phyloP scores from a whole-genome alignment of 2,329 filamentous ascomycete species.

The Beauveria varroae region DNA sequence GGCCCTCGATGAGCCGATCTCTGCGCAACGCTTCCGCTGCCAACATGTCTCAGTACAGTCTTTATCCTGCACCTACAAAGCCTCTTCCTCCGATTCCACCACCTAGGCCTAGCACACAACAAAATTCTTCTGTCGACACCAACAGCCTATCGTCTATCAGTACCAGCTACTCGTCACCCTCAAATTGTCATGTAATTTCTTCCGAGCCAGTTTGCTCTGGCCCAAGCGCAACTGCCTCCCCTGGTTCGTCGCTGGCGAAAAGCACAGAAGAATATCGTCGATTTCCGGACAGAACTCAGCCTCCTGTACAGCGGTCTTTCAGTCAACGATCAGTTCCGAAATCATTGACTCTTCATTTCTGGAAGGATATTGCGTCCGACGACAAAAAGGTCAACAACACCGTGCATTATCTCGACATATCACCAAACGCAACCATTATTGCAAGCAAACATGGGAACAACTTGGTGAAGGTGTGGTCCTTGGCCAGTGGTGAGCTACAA shows the following conservation, averaged over 20 bases:
- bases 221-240: background rate
- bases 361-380: conserved; percentile 17
- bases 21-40: background rate
- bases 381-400: conserved; percentile 24
- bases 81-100: conserved; percentile 10
- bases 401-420: conserved; percentile 30
- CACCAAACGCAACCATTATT: conserved; percentile 24
- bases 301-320: background rate
- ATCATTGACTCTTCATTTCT: conserved; percentile 11
- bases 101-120: background rate
- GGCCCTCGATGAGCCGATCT: background rate
- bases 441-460: conserved; percentile 46
- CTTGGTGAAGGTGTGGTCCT: conserved; percentile 85
- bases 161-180: conserved; percentile 1
- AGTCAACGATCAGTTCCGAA: conserved; percentile 5
- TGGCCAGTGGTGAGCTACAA: conserved; percentile 71
- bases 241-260: background rate
- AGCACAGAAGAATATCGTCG: background rate
- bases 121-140: background rate
- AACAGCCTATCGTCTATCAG: conserved; percentile 9
- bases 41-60: conserved; percentile 7
- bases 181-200: background rate
- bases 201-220: background rate
- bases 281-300: background rate
- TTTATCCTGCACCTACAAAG: conserved; percentile 9